phyloP scores from a whole-genome alignment of 192 early-diverging fungal species.

The Rhizophlyctis rosea region DNA sequence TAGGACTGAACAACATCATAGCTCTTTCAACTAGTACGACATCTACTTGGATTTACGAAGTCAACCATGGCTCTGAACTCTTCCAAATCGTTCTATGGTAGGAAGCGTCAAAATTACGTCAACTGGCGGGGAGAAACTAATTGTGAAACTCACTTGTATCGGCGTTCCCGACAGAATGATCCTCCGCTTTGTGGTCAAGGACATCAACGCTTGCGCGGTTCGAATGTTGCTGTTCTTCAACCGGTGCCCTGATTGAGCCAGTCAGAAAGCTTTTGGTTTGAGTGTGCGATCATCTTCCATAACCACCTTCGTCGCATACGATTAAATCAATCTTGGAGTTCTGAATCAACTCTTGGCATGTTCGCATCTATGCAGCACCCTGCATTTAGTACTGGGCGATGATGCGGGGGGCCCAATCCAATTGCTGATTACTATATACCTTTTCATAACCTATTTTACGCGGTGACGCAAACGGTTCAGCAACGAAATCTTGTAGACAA shows the following conservation, averaged over 20 bases:
- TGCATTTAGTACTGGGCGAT: no score
- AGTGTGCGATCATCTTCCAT: no score
- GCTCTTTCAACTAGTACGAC: neutral
- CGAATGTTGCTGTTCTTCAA: slow-evolving; percentile 40
- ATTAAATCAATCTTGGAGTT: slow-evolving; percentile 33
- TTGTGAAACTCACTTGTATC: slow-evolving; percentile 39
- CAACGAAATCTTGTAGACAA: neutral
- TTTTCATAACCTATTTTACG: slow-evolving; percentile 19
- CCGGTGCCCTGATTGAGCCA: slow-evolving; percentile 28
- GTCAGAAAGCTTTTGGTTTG: slow-evolving; percentile 3
- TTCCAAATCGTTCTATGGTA: slow-evolving; percentile 61
- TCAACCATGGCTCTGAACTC: slow-evolving; percentile 72
- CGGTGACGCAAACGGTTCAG: no score
- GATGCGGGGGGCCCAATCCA: no score
- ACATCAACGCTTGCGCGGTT: slow-evolving; percentile 22
- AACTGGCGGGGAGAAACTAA: neutral
- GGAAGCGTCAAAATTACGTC: neutral
- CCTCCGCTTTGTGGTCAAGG: slow-evolving; percentile 24
- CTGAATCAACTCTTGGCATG: slow-evolving; percentile 10
- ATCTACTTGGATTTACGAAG: slow-evolving; percentile 67
- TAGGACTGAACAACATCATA: neutral
- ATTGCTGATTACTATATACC: no score
- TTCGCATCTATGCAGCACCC: slow-evolving; percentile 22
- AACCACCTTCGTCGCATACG: slow-evolving; percentile 45
- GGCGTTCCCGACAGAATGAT: slow-evolving; percentile 52